Conservation (phyloP, 2,329 filamentous ascomycete genomes). For the Hymenoscyphus scutula region DNA sequence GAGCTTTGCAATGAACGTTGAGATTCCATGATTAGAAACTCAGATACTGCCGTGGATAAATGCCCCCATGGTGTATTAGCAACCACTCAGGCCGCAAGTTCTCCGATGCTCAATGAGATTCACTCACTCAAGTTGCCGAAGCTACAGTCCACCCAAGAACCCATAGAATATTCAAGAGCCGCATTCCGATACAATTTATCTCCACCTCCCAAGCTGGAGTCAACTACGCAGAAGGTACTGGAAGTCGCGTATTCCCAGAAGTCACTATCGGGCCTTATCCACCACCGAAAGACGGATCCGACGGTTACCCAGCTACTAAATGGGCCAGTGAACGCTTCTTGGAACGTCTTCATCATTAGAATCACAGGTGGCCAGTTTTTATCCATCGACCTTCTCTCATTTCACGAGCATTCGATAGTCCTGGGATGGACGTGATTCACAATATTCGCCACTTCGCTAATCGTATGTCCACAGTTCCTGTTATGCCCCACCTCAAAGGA, state of each 20-base stretch:
- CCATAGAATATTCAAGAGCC: slow-evolving; percentile 31
- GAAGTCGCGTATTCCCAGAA: background rate
- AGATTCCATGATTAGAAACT: too few species aligned
- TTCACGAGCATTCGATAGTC: background rate
- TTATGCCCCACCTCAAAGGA: too few species aligned
- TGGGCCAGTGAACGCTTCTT: slow-evolving; percentile 39
- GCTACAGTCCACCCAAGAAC: slow-evolving; percentile 36
- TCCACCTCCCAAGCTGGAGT: slow-evolving; percentile 33
- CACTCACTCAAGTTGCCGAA: slow-evolving; percentile 36
- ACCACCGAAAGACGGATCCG: slow-evolving; percentile 27
- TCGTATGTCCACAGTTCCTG: too few species aligned
- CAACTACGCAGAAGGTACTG: slow-evolving; percentile 12
- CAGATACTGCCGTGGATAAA: too few species aligned
- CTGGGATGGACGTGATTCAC: too few species aligned
- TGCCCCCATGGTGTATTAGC: too few species aligned
- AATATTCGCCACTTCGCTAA: too few species aligned
- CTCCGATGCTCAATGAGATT: background rate
- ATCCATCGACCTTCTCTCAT: slow-evolving; percentile 35
- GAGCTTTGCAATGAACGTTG: too few species aligned
- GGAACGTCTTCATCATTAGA: slow-evolving; percentile 25
- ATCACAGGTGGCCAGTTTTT: slow-evolving; percentile 24
- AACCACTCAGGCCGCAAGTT: too few species aligned
- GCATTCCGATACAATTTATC: slow-evolving; percentile 39
- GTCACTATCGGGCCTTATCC: background rate
- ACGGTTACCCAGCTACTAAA: slow-evolving; percentile 39